These are phyloP conservation scores for Syzygium aqueum DNA, from an alignment of 345 rosid species.

Conservation along the genomic window DNA sequence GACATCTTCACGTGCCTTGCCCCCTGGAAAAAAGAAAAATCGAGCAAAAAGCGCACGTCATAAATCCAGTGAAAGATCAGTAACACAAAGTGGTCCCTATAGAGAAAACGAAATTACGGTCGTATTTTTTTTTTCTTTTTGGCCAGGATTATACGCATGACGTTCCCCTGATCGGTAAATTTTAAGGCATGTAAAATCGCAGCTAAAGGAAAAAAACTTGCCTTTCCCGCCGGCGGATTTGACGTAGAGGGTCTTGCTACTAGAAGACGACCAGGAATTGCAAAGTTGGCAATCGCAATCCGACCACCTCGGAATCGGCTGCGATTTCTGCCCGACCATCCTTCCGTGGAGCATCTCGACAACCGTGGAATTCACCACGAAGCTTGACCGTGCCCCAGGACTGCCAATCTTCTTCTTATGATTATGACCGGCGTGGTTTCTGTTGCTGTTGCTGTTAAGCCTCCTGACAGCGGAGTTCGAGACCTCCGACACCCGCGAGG, in stretches of 20 bases:
- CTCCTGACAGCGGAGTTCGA: constrained; percentile 12
- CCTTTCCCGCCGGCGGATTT: constrained; percentile 27
- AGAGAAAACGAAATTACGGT: not conserved
- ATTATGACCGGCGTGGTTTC: constrained; percentile 17
- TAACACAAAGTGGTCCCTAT: not conserved
- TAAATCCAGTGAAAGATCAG: not conserved
- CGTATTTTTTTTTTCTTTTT: not conserved
- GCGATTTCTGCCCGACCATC: constrained; percentile 24
- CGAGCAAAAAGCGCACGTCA: not conserved
- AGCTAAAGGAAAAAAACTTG: not conserved
- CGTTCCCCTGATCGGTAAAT: not conserved
- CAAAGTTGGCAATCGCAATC: constrained; percentile 37
- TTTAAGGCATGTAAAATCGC: not conserved
- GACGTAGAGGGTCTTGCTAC: constrained; percentile 24
- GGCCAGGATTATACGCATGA: not conserved
- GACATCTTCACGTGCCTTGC: constrained; percentile 57
- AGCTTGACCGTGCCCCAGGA: constrained; percentile 32
- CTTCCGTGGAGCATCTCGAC: constrained; percentile 71
- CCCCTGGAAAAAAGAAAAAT: not conserved
- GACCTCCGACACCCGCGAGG: constrained; percentile 19
- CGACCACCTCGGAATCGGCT: constrained; percentile 36
- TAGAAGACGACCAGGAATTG: constrained; percentile 21
- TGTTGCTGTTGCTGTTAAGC: constrained; percentile 13
- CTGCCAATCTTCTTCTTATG: constrained; percentile 17
- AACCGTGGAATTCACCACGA: constrained; percentile 50